phyloP scores from a whole-genome alignment of 1,139 yeast species.

The Yamadazyma sp. region DNA sequence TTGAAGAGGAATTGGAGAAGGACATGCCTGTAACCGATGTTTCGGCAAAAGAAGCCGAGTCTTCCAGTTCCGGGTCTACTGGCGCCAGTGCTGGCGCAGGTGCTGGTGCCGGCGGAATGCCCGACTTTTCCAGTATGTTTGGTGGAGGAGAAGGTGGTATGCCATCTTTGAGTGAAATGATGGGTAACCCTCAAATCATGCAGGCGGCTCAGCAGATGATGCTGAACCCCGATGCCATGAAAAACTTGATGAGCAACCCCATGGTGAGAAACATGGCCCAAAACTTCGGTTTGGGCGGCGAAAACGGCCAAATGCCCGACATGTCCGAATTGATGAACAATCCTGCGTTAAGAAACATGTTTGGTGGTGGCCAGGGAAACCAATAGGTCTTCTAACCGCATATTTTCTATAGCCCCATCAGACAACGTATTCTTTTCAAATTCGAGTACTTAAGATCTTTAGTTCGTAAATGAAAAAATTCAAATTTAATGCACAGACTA shows the following conservation, averaged over 20 bases:
- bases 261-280: slow-evolving; percentile 76
- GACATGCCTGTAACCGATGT: slow-evolving; percentile 29
- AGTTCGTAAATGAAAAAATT: no score
- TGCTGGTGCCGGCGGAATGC: slow-evolving; percentile 63
- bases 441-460: not conserved
- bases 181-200: slow-evolving; percentile 89
- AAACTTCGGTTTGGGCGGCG: slow-evolving; percentile 61
- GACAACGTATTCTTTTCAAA: no score
- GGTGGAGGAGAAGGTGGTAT: slow-evolving; percentile 65
- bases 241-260: slow-evolving; percentile 79
- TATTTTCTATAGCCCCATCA: no score
- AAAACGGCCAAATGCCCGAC: slow-evolving; percentile 48
- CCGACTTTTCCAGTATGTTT: slow-evolving; percentile 65
- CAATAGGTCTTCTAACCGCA: not conserved
- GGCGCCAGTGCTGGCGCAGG: slow-evolving; percentile 35
- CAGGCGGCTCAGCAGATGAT: slow-evolving; percentile 93
- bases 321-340: slow-evolving; percentile 74
- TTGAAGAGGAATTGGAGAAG: slow-evolving; percentile 66
- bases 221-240: slow-evolving; percentile 82
- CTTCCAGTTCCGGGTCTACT: slow-evolving; percentile 15
- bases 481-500: not conserved
- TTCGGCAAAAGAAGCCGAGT: slow-evolving; percentile 15
- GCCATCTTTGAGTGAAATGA: slow-evolving; percentile 55
- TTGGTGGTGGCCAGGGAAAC: slow-evolving; percentile 28
- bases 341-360: slow-evolving; percentile 73